Base-by-base conservation (phyloP, 75 land plant genomes). In the Selaginella tamariscina region DNA sequence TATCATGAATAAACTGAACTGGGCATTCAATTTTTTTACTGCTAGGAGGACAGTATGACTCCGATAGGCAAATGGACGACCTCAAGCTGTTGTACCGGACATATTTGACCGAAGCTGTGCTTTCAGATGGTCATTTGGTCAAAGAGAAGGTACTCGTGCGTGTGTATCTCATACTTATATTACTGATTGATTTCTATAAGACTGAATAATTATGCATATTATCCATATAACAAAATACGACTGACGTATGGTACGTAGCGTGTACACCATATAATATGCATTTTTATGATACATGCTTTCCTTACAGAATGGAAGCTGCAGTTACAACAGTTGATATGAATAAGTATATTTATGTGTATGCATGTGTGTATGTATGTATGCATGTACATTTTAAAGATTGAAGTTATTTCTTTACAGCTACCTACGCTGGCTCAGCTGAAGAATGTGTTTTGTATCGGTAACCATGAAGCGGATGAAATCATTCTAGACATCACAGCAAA, bases 401-500 rank as follows among this genome's bases (percentile, higher is more conserved):
- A 39, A 5, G 49, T 39, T 39, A 5, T 39, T 5, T 39, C 15
- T 39, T 39, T 39, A 39, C 70, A 92, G 98, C 73, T 86, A 54
- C 72, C 67, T 30, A 75, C 83, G 49, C 70, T 94, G 73, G 84
- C 75, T 65, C 82, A 94, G 54, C 69, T 94, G 74, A 85, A 74
- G 64, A 85, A 85, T 56, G 82, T 87, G 66, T 85, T 94, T 82
- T 91, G 97, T 33, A 70, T 94, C 56, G 98, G 96, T 21, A 89
- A 83, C 28, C 77, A 79, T 29, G 98, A 94, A 66, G 76, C 86
- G 32, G 96, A 94, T 64, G 77, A 73, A 22, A 82, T 94, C 18
- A 65, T 75, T 66, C 74, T 83, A 29, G 98, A 94, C 33, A 75
- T 94, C 32, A 87, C 86, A 5, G 77, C 88, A 29, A 90, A 83